phyloP scores from a whole-genome alignment of 441 rosid genomes.

The Dalechampia spathulata region DNA sequence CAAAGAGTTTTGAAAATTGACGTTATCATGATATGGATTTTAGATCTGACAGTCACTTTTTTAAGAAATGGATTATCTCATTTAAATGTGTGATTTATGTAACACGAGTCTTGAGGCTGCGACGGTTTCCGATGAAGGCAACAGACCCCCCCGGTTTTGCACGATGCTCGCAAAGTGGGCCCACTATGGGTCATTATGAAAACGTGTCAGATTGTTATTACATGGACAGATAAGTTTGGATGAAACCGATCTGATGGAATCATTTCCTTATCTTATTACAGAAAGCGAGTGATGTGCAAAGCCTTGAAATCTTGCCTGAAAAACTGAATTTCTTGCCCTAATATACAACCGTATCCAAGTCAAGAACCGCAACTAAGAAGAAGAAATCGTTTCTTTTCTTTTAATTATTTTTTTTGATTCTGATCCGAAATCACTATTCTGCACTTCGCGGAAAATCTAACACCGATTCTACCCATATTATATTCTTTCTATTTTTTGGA shows the following conservation, averaged over 20 bases:
- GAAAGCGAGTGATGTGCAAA: too few relatives aligned
- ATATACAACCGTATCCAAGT: conserved; percentile 17
- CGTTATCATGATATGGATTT: too few relatives aligned
- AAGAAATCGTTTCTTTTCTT: not conserved
- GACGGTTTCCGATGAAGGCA: too few relatives aligned
- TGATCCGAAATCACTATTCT: conserved; percentile 15
- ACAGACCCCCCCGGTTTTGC: too few relatives aligned
- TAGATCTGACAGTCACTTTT: too few relatives aligned
- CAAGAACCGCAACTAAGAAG: conserved; percentile 12
- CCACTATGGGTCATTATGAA: too few relatives aligned
- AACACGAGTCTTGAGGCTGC: too few relatives aligned
- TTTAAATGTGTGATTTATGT: too few relatives aligned
- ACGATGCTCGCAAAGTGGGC: too few relatives aligned
- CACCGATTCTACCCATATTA: conserved; percentile 37
- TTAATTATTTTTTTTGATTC: not conserved
- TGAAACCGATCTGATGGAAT: not conserved
- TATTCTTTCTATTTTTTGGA: conserved; percentile 26
- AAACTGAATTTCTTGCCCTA: conserved; percentile 25
- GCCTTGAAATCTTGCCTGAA: not conserved
- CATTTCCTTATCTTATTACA: not conserved
- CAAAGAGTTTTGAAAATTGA: too few relatives aligned
- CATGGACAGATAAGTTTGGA: too few relatives aligned
- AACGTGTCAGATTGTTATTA: not conserved
- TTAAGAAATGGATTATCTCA: too few relatives aligned
- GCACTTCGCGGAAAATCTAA: conserved; percentile 28